Evolutionary conservation across 345 rosid species (phyloP).

Genomic region (Raphanus raphanistrum): DNA sequence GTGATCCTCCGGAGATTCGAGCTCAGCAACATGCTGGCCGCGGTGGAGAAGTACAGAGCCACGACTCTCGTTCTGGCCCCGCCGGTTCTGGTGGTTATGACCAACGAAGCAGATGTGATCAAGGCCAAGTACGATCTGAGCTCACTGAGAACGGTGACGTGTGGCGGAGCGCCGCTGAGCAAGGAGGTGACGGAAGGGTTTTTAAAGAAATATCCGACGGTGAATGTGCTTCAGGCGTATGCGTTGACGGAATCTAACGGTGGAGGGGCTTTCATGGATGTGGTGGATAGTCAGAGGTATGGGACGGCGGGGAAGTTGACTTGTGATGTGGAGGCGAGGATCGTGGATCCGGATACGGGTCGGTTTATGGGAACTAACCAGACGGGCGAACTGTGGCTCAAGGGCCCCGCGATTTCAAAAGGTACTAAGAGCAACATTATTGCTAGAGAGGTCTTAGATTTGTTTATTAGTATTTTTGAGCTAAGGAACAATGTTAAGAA

Average conservation of each 20-base stretch:
- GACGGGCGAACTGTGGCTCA: slow-evolving; percentile 75
- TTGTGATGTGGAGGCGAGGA: slow-evolving; percentile 32
- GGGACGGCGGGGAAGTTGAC: slow-evolving; percentile 71
- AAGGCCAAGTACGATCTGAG: slow-evolving; percentile 55
- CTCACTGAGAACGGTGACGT: slow-evolving; percentile 51
- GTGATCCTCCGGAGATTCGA: slow-evolving; percentile 67
- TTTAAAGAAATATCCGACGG: slow-evolving; percentile 50
- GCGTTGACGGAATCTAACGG: slow-evolving; percentile 81
- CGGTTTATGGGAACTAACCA: slow-evolving; percentile 31
- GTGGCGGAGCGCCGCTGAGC: slow-evolving; percentile 83
- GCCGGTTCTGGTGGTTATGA: slow-evolving; percentile 64
- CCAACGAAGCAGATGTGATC: slow-evolving; percentile 54
- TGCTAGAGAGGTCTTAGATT: no score
- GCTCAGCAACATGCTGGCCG: slow-evolving; percentile 57
- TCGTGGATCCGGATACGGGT: slow-evolving; percentile 53
- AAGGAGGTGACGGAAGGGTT: slow-evolving; percentile 75
- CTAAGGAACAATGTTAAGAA: no score
- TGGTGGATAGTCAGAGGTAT: slow-evolving; percentile 60
- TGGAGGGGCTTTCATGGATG: slow-evolving; percentile 55
- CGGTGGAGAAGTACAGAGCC: slow-evolving; percentile 54
- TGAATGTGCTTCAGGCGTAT: slow-evolving; percentile 62
- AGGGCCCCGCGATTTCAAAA: slow-evolving; percentile 24
- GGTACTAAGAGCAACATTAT: no score
- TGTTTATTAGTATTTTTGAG: no score
- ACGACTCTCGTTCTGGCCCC: slow-evolving; percentile 66